These are phyloP conservation scores for Graphiopsis chlorocephala DNA, from an alignment of 2,329 filamentous ascomycete genomes.

Conservation along the genomic window DNA sequence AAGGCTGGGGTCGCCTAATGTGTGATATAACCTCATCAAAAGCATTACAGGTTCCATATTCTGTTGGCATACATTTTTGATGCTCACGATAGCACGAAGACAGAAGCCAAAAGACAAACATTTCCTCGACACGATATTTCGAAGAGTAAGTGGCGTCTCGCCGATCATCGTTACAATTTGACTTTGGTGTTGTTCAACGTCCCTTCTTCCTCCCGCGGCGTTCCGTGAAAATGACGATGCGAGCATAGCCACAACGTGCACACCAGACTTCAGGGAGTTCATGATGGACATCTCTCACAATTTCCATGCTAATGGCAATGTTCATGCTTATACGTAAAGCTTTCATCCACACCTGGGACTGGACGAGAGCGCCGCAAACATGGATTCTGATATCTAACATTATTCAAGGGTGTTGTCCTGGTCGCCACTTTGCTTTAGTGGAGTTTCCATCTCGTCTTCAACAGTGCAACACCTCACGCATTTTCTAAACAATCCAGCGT, in stretches of 20 bases:
- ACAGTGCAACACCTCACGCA: not conserved
- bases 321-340: too few relatives aligned
- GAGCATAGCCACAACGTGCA: not conserved
- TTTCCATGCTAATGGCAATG: not conserved
- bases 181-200: not conserved
- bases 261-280: not conserved
- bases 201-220: not conserved
- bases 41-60: not conserved
- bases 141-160: not conserved
- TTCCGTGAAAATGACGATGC: conserved; percentile 2
- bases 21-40: not conserved
- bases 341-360: not conserved
- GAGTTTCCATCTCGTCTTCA: not conserved
- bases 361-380: not conserved
- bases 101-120: not conserved
- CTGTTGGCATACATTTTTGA: not conserved
- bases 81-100: not conserved
- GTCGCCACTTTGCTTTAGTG: not conserved
- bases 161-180: not conserved
- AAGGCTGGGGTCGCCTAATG: too few relatives aligned
- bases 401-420: not conserved
- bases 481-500: not conserved
- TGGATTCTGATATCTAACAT: not conserved
- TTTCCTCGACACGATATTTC: not conserved
- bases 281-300: not conserved